A percentile compares a stretch with the other conserved stretches of the same genome.
phyloP scores from a whole-genome alignment of 108 stramenopile genomes.

The Nitzschia inconspicua region DNA sequence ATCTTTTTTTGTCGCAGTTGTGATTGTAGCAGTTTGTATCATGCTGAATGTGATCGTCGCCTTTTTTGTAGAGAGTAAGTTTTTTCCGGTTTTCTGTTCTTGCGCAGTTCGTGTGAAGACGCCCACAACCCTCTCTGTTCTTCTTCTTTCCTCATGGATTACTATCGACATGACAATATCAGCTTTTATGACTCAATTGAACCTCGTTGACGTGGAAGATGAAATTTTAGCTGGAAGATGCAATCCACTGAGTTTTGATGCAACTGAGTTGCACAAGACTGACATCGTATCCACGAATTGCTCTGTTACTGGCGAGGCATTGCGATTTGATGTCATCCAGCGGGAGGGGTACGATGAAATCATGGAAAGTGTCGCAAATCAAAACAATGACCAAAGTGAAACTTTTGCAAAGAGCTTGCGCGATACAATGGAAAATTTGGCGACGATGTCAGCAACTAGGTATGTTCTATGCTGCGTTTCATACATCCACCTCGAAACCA shows the following conservation, averaged over 20 bases:
- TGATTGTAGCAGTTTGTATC: slow-evolving; percentile 38
- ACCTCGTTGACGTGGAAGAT: slow-evolving; percentile 16
- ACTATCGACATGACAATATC: no score
- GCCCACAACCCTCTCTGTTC: background rate
- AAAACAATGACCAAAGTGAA: slow-evolving; percentile 17
- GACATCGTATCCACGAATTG: slow-evolving; percentile 1
- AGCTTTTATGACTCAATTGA: slow-evolving; percentile 40
- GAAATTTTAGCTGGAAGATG: background rate
- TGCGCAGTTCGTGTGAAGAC: background rate
- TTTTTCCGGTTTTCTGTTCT: background rate
- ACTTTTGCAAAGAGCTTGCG: slow-evolving; percentile 18
- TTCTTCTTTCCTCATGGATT: background rate
- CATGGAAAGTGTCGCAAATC: slow-evolving; percentile 31
- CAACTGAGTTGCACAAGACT: slow-evolving; percentile 4
- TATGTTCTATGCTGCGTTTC: background rate
- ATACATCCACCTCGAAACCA: background rate
- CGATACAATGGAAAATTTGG: slow-evolving; percentile 27
- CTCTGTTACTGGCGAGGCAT: slow-evolving; percentile 15
- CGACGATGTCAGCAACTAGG: background rate
- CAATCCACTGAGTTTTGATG: slow-evolving; percentile 3
- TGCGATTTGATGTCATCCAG: slow-evolving; percentile 42
- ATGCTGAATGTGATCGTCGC: slow-evolving; percentile 50
- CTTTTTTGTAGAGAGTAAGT: slow-evolving; percentile 53
- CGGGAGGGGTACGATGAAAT: slow-evolving; percentile 45
- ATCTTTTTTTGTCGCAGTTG: slow-evolving; percentile 40